Conservation (phyloP, 192 early-diverging fungal species). For the Backusella psychrophila region DNA sequence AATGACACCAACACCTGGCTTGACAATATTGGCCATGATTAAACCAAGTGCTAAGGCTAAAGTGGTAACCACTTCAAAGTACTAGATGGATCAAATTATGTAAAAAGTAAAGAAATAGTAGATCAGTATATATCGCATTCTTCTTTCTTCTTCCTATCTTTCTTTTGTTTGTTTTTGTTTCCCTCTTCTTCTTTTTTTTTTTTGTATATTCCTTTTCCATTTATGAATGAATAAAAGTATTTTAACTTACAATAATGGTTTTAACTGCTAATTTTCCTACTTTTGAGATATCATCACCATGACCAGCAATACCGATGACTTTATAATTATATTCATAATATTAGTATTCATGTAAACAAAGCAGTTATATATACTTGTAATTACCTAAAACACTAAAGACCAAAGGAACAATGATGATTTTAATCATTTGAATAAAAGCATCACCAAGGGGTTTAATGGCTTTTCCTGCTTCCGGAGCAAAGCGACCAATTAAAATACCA, state of each 20-base stretch:
- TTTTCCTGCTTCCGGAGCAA: constrained; percentile 42
- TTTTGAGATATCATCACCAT: constrained; percentile 55
- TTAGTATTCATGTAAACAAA: constrained; percentile 51
- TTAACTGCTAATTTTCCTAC: constrained; percentile 66
- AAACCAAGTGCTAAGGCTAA: constrained; percentile 67
- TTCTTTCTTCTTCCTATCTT: neutral
- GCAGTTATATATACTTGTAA: constrained; percentile 22
- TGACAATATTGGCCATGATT: constrained; percentile 52
- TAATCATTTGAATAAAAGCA: constrained; percentile 54
- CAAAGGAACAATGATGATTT: constrained; percentile 52
- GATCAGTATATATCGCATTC: neutral
- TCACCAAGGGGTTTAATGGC: constrained; percentile 46
- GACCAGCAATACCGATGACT: constrained; percentile 67
- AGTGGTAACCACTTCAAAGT: constrained; percentile 64
- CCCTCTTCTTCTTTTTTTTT: too few species aligned
- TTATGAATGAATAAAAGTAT: neutral
- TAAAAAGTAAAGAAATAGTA: neutral
- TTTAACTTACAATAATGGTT: constrained; percentile 43
- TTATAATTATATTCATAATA: neutral
- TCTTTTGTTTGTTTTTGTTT: neutral
- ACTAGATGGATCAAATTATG: constrained; percentile 20
- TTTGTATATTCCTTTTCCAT: neutral
- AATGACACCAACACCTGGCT: constrained; percentile 55
- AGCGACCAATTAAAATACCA: constrained; percentile 47
- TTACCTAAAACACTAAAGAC: constrained; percentile 10